A percentile compares a stretch with the other conserved stretches of the same genome.
These are phyloP conservation scores for Nemania sp. DNA, from an alignment of 2,329 filamentous ascomycete species.

Conservation along the genomic window DNA sequence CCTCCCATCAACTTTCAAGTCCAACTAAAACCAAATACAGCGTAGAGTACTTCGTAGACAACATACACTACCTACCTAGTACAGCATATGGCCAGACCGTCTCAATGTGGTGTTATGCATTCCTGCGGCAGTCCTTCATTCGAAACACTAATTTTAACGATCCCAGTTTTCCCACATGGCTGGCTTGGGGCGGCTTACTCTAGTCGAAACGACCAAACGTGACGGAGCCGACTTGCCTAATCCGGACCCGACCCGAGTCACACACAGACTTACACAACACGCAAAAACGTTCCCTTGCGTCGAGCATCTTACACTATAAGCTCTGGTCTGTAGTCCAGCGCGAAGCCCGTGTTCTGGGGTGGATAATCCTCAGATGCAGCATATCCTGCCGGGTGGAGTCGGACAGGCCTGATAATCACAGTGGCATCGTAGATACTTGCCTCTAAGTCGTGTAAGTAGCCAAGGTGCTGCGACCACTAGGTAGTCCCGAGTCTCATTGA, in stretches of 20 bases:
- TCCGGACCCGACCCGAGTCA: conserved; percentile 31
- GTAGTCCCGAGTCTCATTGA: conserved; percentile 11
- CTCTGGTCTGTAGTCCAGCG: background rate
- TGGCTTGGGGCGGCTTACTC: conserved; percentile 28
- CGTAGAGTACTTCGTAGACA: no score
- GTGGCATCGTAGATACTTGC: conserved; percentile 1
- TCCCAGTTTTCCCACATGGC: conserved; percentile 33
- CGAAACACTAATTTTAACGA: conserved; percentile 37
- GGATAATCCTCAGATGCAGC: background rate
- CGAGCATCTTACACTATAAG: background rate
- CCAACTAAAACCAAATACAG: no score
- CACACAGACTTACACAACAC: conserved; percentile 17
- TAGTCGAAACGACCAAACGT: conserved; percentile 37
- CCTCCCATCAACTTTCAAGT: no score
- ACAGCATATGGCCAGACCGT: no score
- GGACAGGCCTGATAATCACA: conserved; percentile 6
- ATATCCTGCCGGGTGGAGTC: conserved; percentile 1
- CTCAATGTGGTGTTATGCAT: conserved; percentile 18
- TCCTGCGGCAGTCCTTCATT: conserved; percentile 36
- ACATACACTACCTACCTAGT: no score
- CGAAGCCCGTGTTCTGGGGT: background rate
- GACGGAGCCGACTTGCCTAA: conserved; percentile 38
- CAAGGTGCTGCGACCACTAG: conserved; percentile 6
- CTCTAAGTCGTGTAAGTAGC: no score
- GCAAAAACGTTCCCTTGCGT: conserved; percentile 10